Evolutionary conservation across 805 yeast species (phyloP).

Genomic region (Candida lessepsii): DNA sequence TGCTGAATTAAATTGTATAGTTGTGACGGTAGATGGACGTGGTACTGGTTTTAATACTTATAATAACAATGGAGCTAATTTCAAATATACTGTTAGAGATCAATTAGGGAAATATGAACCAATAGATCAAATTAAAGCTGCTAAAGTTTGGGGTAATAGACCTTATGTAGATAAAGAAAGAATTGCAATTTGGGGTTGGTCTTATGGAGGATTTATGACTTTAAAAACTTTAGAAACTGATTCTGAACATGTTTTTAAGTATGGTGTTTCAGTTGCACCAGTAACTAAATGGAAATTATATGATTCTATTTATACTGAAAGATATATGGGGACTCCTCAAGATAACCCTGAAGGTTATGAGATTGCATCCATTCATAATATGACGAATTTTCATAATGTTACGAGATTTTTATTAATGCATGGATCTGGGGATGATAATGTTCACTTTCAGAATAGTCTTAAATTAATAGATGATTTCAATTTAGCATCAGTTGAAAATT

Average conservation of each 20-base stretch:
- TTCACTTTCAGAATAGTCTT: slow-evolving; percentile 87
- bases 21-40: slow-evolving; percentile 94
- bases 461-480: slow-evolving; percentile 71
- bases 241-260: slow-evolving; percentile 68
- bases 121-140: slow-evolving; percentile 83
- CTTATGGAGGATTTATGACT: slow-evolving; percentile 94
- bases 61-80: slow-evolving; percentile 48
- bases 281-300: slow-evolving; percentile 93
- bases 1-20: slow-evolving; percentile 75
- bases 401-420: slow-evolving; percentile 84
- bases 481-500: slow-evolving; percentile 56
- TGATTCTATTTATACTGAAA: slow-evolving; percentile 91
- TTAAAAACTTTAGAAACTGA: slow-evolving; percentile 86
- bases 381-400: slow-evolving; percentile 51
- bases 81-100: slow-evolving; percentile 78
- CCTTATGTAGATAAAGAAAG: slow-evolving; percentile 60
- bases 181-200: slow-evolving; percentile 97
- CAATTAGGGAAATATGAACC: slow-evolving; percentile 81
- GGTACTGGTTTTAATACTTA: slow-evolving; percentile 90
- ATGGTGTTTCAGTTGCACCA: slow-evolving; percentile 96
- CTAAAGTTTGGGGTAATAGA: slow-evolving; percentile 61
- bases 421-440: slow-evolving; percentile 97
- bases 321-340: slow-evolving; percentile 87
- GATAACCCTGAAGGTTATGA: slow-evolving; percentile 64
- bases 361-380: slow-evolving; percentile 53